phyloP scores from a whole-genome alignment of 768 basidiomycete genomes.

The Collybia sp. region DNA sequence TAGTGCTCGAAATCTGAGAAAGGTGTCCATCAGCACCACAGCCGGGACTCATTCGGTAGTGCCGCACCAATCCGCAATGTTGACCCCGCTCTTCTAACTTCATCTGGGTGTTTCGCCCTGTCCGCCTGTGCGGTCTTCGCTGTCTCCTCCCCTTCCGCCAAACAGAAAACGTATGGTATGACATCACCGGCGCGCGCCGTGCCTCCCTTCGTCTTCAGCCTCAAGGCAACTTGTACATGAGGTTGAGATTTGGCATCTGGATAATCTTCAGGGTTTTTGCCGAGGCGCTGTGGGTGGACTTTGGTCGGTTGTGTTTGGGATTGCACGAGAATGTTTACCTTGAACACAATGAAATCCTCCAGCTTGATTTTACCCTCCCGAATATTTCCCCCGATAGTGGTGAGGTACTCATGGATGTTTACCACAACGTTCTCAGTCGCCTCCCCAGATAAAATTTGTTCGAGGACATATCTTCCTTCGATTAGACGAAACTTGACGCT shows the following conservation, averaged over 20 bases:
- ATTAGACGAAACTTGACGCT: too few species aligned
- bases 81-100: constrained; percentile 64
- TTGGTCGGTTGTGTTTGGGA: not conserved
- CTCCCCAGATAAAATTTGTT: constrained; percentile 88
- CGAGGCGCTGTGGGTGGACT: constrained; percentile 60
- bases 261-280: constrained; percentile 96
- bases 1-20: constrained; percentile 85
- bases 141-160: constrained; percentile 65
- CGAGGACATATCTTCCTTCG: constrained; percentile 72
- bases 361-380: constrained; percentile 71
- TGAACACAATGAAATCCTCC: constrained; percentile 95
- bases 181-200: constrained; percentile 87
- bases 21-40: not conserved
- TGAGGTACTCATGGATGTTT: constrained; percentile 89
- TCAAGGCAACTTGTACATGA: constrained; percentile 92
- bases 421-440: constrained; percentile 86
- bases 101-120: constrained; percentile 90
- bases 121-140: constrained; percentile 83
- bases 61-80: constrained; percentile 67
- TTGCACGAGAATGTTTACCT: constrained; percentile 45
- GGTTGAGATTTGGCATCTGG: constrained; percentile 94
- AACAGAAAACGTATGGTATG: constrained; percentile 92
- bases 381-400: constrained; percentile 70
- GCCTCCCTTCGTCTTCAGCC: constrained; percentile 81
- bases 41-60: too few species aligned